phyloP scores from a whole-genome alignment of 441 rosid genomes.

The Euphorbia neoarborescens region DNA sequence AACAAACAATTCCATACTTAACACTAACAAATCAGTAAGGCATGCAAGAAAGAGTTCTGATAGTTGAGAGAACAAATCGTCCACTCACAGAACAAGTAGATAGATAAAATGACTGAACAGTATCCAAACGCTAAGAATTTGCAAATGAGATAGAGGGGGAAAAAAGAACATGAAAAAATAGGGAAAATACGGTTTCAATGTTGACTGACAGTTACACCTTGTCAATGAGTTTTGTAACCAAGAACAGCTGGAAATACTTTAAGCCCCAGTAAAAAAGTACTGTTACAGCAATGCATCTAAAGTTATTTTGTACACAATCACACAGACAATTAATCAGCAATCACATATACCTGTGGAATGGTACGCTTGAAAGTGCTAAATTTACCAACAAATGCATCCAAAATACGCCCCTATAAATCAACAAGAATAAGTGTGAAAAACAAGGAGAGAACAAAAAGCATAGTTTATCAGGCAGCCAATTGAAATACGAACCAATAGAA shows the following conservation, averaged over 20 bases:
- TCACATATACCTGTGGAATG: slow-evolving; percentile 77
- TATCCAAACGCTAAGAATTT: not conserved
- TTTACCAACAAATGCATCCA: slow-evolving; percentile 99
- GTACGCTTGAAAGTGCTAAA: slow-evolving; percentile 91
- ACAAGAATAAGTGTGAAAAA: slow-evolving; percentile 17
- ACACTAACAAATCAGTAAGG: not conserved
- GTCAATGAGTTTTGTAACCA: not conserved
- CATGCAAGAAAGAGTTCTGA: not conserved
- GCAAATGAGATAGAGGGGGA: not conserved
- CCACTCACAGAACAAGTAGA: not conserved
- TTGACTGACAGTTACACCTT: not conserved
- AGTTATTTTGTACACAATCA: not conserved
- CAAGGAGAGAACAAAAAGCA: slow-evolving; percentile 10
- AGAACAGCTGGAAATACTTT: not conserved
- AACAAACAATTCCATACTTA: not conserved
- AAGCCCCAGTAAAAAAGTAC: not conserved
- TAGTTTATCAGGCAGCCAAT: slow-evolving; percentile 2
- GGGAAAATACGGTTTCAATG: not conserved
- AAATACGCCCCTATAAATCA: slow-evolving; percentile 64
- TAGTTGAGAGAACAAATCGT: not conserved
- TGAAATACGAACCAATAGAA: slow-evolving; percentile 56
- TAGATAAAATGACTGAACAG: not conserved
- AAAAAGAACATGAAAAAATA: not conserved
- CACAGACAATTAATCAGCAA: slow-evolving; percentile 13
- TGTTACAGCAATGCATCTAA: not conserved